Evolutionary conservation across 805 yeast species (phyloP).

Genomic region (Spathaspora hagerdaliae): DNA sequence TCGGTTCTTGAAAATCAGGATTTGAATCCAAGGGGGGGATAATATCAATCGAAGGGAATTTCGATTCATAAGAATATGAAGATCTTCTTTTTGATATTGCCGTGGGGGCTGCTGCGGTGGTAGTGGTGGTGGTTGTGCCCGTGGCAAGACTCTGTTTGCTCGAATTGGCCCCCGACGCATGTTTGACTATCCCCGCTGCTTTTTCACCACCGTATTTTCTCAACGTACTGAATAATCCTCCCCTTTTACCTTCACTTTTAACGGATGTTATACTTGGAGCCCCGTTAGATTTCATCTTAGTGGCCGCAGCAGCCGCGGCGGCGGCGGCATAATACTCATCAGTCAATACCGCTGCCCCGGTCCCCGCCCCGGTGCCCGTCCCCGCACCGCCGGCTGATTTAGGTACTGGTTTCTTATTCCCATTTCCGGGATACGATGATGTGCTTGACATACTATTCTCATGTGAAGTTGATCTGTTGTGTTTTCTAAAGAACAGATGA

Average conservation of each 20-base stretch:
- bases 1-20: background rate
- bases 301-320: background rate
- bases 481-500: constrained; percentile 57
- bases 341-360: background rate
- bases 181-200: background rate
- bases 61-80: background rate
- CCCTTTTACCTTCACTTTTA: constrained; percentile 12
- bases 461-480: constrained; percentile 48
- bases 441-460: constrained; percentile 1
- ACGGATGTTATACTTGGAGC: background rate
- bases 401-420: background rate
- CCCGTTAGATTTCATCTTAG: background rate
- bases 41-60: background rate
- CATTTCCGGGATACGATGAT: background rate
- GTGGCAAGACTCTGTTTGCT: background rate
- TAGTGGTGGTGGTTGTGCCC: background rate
- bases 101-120: no score
- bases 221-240: constrained; percentile 37
- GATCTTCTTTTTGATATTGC: background rate
- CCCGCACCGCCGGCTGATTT: background rate
- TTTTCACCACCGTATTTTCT: constrained; percentile 30
- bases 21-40: constrained; percentile 3
- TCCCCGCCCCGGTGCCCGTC: background rate
- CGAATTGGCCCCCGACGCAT: background rate
- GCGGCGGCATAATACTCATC: background rate